These are phyloP conservation scores for Tricholoma bakamatsutake DNA, from an alignment of 768 basidiomycete genomes.

Conservation along the genomic window DNA sequence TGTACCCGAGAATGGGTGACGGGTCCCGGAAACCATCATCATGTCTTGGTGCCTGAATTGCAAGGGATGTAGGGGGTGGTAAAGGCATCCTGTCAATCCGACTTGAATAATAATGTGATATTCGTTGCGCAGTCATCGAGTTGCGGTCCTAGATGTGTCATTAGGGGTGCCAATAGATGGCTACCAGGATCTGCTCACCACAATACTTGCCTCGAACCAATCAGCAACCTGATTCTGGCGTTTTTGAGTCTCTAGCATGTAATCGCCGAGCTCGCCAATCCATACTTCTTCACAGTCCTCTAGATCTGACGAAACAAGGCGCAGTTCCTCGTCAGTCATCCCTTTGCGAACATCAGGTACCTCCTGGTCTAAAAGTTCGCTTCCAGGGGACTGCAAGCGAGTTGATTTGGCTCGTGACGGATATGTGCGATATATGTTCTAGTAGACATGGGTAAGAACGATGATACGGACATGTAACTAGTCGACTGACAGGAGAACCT, in stretches of 20 bases:
- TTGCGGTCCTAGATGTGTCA: conserved; percentile 58
- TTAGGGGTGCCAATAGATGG: neutral
- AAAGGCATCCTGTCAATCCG: conserved; percentile 42
- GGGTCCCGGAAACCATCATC: conserved; percentile 25
- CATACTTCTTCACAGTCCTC: conserved; percentile 79
- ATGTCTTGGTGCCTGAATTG: conserved; percentile 12
- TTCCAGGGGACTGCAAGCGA: conserved; percentile 23
- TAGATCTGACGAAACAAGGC: conserved; percentile 65
- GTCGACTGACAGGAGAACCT: neutral
- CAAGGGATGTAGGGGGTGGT: conserved; percentile 28
- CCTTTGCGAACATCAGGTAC: conserved; percentile 22
- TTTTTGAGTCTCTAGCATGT: conserved; percentile 66
- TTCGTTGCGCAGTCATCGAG: conserved; percentile 48
- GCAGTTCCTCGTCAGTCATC: conserved; percentile 35
- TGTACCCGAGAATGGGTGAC: conserved; percentile 13
- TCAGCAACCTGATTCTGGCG: conserved; percentile 68
- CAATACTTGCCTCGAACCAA: conserved; percentile 63
- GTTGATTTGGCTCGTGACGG: conserved; percentile 31
- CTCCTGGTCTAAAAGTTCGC: conserved; percentile 21
- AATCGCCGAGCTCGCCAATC: conserved; percentile 62
- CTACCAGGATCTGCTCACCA: conserved; percentile 36
- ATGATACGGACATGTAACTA: conserved; percentile 8
- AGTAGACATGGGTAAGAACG: neutral
- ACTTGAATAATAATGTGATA: conserved; percentile 53
- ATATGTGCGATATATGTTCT: conserved; percentile 39